Conservation (phyloP, 2,329 filamentous ascomycete genomes). For the Aspergillus viridinutans region DNA sequence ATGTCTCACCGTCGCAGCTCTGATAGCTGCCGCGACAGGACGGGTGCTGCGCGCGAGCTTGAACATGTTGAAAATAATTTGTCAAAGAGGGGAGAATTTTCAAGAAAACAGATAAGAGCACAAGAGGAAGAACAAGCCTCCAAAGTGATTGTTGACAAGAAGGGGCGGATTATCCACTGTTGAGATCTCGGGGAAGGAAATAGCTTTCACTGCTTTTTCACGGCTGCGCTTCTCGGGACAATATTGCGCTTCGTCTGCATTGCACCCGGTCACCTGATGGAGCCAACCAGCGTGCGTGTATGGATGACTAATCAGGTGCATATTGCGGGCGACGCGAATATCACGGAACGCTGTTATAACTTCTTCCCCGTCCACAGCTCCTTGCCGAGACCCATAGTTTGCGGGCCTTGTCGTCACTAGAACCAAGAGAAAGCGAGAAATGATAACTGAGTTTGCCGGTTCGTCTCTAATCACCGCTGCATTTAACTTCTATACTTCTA, state of each 20-base stretch:
- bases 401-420: not conserved
- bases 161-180: slow-evolving; percentile 9
- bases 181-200: slow-evolving; percentile 1
- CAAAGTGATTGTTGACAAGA: slow-evolving; percentile 10
- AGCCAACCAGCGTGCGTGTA: slow-evolving; percentile 25
- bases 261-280: slow-evolving; percentile 22
- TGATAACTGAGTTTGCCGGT: not conserved
- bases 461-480: too few species aligned
- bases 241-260: slow-evolving; percentile 18
- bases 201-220: slow-evolving; percentile 21
- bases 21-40: slow-evolving; percentile 73
- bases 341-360: slow-evolving; percentile 20
- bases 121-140: slow-evolving; percentile 11
- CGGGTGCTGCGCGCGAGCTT: slow-evolving; percentile 73
- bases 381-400: not conserved
- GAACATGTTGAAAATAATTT: slow-evolving; percentile 60
- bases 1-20: slow-evolving; percentile 66
- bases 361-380: not conserved
- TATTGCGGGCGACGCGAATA: slow-evolving; percentile 24
- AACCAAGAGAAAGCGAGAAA: not conserved
- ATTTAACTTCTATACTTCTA: not conserved
- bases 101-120: slow-evolving; percentile 1
- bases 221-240: slow-evolving; percentile 27
- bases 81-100: slow-evolving; percentile 17
- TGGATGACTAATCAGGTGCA: slow-evolving; percentile 26